These are phyloP conservation scores for Phialocephala sp. DNA, from an alignment of 2,329 filamentous ascomycete species.

Conservation along the genomic window DNA sequence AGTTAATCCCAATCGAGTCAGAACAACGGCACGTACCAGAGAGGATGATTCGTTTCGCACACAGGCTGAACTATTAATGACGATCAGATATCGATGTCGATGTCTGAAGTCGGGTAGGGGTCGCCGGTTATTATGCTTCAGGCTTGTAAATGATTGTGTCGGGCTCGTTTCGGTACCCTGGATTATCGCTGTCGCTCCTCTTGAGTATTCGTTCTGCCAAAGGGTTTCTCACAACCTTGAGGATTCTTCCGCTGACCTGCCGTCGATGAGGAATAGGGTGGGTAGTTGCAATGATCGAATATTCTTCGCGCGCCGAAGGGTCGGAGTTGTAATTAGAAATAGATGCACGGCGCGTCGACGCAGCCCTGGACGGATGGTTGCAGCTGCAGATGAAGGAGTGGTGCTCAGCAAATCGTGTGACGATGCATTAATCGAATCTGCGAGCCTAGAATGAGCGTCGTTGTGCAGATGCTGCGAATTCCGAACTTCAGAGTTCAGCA, in stretches of 20 bases:
- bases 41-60: constrained; percentile 27
- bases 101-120: constrained; percentile 23
- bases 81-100: constrained; percentile 19
- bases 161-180: constrained; percentile 30
- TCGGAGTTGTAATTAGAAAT: constrained; percentile 21
- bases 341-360: constrained; percentile 24
- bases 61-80: constrained; percentile 10
- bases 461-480: constrained; percentile 3
- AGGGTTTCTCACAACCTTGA: constrained; percentile 7
- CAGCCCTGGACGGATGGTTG: constrained; percentile 30
- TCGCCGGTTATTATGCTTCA: constrained; percentile 31
- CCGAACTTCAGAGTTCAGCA: background rate
- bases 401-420: constrained; percentile 29
- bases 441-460: constrained; percentile 19
- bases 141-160: constrained; percentile 31
- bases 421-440: constrained; percentile 28
- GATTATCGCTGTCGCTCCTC: constrained; percentile 15
- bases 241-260: constrained; percentile 8
- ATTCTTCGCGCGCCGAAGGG: constrained; percentile 19
- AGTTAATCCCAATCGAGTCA: constrained; percentile 20
- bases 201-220: constrained; percentile 6
- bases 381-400: constrained; percentile 27
- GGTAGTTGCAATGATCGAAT: constrained; percentile 19
- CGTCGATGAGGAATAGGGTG: constrained; percentile 13
- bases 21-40: constrained; percentile 16